phyloP scores from a whole-genome alignment of 2,329 filamentous ascomycete genomes.

The Tolypocladium tropicale region DNA sequence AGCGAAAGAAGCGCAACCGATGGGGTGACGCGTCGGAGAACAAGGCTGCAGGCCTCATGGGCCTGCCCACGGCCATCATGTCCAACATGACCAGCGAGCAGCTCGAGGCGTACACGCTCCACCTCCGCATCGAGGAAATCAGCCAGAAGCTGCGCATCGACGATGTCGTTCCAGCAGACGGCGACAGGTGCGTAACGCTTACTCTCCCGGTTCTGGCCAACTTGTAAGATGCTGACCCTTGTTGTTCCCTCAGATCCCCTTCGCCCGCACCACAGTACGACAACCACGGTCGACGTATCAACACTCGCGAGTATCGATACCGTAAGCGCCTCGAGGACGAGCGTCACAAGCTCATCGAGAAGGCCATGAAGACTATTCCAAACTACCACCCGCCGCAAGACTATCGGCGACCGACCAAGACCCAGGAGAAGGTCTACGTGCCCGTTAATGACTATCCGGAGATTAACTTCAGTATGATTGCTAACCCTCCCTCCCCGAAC shows the following conservation, averaged over 20 bases:
- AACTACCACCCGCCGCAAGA: constrained; percentile 98
- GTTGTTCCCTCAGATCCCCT: constrained; percentile 59
- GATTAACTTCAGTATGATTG: constrained; percentile 99
- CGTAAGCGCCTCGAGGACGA: constrained; percentile 97
- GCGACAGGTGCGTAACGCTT: constrained; percentile 62
- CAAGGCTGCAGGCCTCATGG: constrained; percentile 97
- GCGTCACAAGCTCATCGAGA: constrained; percentile 96
- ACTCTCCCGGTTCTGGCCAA: neutral
- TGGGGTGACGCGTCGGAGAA: constrained; percentile 98
- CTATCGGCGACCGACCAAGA: constrained; percentile 98
- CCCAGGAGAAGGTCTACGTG: constrained; percentile 99
- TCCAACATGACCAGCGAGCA: constrained; percentile 98
- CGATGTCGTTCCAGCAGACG: constrained; percentile 94
- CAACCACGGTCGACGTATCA: constrained; percentile 98
- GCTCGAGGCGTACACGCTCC: constrained; percentile 91
- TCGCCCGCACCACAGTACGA: constrained; percentile 96
- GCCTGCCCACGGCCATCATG: constrained; percentile 88
- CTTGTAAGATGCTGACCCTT: constrained; percentile 1
- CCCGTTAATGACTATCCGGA: constrained; percentile 99
- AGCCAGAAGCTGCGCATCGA: constrained; percentile 98
- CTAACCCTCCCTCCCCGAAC: constrained; percentile 76
- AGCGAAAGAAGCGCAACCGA: constrained; percentile 95
- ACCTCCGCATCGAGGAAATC: constrained; percentile 97
- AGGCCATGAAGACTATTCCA: constrained; percentile 98
- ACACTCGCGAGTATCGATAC: constrained; percentile 97